Evolutionary conservation across 2,329 filamentous ascomycete species (phyloP).

Genomic region (Fusarium anguioides): DNA sequence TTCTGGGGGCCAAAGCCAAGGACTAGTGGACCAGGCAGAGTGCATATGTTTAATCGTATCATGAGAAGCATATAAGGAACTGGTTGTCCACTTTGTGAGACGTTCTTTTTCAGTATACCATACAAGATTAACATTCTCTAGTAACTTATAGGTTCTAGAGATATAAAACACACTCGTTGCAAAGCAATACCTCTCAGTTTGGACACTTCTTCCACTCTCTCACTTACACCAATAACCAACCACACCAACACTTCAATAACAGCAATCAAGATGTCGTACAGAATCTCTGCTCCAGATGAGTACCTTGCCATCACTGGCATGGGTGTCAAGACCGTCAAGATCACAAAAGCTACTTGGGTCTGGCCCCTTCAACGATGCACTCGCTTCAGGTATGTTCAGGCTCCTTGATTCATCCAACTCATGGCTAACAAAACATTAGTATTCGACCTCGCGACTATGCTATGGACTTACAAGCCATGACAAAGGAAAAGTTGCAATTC

Average conservation of each 20-base stretch:
- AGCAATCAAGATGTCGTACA: conserved; percentile 64
- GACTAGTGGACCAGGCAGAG: background rate
- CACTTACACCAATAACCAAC: background rate
- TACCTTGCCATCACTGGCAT: conserved; percentile 90
- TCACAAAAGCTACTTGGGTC: conserved; percentile 81
- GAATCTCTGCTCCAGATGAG: conserved; percentile 78
- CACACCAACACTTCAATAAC: background rate
- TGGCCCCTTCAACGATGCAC: conserved; percentile 75
- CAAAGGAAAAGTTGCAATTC: conserved; percentile 87
- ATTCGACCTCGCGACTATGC: conserved; percentile 84
- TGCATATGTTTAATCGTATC: background rate
- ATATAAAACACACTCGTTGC: conserved; percentile 16
- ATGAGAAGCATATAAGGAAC: conserved; percentile 24
- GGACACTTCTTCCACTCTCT: too few species aligned
- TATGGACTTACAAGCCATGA: conserved; percentile 89
- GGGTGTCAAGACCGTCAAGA: conserved; percentile 77
- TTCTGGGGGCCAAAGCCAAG: background rate
- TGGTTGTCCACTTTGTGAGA: background rate
- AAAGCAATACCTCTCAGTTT: background rate
- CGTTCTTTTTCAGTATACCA: background rate
- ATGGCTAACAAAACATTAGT: conserved; percentile 46
- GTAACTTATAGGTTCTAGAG: conserved; percentile 9
- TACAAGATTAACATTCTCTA: background rate
- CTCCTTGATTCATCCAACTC: background rate
- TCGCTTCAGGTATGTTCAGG: conserved; percentile 55